Percentiles rank a stretch among this genome's conserved stretches.
These are phyloP conservation scores for Hyphodiscus hymeniophilus DNA, from an alignment of 495 filamentous ascomycete genomes.

Conservation along the genomic window DNA sequence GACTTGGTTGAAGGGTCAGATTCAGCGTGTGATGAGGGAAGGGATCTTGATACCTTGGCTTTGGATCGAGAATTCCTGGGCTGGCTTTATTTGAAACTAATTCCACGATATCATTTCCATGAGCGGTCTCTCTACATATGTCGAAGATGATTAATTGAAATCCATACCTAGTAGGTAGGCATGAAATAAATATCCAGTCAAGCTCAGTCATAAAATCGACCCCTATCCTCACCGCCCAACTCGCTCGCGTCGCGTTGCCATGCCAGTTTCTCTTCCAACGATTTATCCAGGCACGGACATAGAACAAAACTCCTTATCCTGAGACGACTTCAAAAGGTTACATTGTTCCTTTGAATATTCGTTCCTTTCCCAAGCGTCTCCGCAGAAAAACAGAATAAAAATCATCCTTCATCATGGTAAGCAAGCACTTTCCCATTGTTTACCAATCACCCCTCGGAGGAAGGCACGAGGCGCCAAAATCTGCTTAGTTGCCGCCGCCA, in stretches of 20 bases:
- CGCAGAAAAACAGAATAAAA: background rate
- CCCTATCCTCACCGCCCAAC: background rate
- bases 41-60: background rate
- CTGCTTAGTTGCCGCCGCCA: background rate
- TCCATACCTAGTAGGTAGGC: too few species aligned
- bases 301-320: background rate
- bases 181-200: too few species aligned
- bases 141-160: too few species aligned
- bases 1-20: too few species aligned
- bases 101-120: too few species aligned
- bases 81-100: too few species aligned
- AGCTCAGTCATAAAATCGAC: background rate
- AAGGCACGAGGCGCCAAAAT: background rate
- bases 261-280: conserved; percentile 4
- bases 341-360: background rate
- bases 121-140: too few species aligned
- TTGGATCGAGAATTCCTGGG: background rate
- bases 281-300: conserved; percentile 9
- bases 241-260: conserved; percentile 3
- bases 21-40: background rate
- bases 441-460: background rate
- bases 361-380: background rate
- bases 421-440: conserved; percentile 1
- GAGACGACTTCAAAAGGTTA: too few species aligned
- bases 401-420: background rate